A percentile compares a stretch with the other conserved stretches of the same genome.
Evolutionary conservation across 345 rosid species (phyloP).

Genomic region (Atalantia buxifolia): DNA sequence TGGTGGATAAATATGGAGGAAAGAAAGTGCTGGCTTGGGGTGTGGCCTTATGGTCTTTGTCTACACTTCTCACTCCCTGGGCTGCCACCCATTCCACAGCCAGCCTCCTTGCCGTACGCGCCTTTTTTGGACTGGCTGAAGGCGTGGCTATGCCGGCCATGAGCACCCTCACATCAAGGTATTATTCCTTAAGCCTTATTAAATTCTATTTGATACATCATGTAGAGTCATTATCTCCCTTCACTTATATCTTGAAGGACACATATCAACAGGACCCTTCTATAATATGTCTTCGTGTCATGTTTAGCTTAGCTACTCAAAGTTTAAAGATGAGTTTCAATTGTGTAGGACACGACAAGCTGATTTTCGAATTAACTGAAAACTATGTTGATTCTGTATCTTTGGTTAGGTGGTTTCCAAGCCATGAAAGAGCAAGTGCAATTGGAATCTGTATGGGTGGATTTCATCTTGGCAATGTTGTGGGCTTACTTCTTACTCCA

Average conservation of each 20-base stretch:
- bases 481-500: conserved; percentile 79
- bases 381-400: neutral
- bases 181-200: neutral
- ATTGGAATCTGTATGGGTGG: conserved; percentile 95
- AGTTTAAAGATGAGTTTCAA: neutral
- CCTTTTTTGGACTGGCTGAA: conserved; percentile 91
- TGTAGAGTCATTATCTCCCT: neutral
- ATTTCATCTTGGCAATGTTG: conserved; percentile 90
- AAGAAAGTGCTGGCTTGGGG: conserved; percentile 87
- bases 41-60: conserved; percentile 81
- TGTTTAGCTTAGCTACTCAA: neutral
- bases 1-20: conserved; percentile 90
- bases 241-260: neutral
- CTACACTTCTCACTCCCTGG: conserved; percentile 89
- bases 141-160: conserved; percentile 92
- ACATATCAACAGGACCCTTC: neutral
- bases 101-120: conserved; percentile 59
- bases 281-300: neutral
- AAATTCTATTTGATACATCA: neutral
- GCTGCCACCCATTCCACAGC: conserved; percentile 83
- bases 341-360: neutral
- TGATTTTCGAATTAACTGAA: neutral
- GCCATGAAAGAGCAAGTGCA: conserved; percentile 80
- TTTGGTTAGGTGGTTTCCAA: conserved; percentile 73
- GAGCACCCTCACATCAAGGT: conserved; percentile 85